These are phyloP conservation scores for Chytriomyces sp. DNA, from an alignment of 192 early-diverging fungal genomes.

Conservation along the genomic window DNA sequence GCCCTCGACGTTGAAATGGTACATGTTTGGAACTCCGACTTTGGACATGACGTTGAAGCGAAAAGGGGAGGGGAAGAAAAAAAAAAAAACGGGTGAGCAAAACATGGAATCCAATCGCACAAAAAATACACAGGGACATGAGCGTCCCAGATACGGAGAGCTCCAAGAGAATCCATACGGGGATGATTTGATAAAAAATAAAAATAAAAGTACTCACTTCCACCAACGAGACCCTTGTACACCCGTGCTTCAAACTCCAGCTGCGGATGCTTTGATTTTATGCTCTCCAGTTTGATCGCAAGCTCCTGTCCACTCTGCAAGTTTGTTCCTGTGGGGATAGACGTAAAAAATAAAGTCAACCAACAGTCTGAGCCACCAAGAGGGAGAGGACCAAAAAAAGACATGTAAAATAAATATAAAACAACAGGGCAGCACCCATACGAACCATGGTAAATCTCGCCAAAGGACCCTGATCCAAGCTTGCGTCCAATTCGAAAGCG, in stretches of 20 bases:
- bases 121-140: too few species aligned
- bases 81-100: background rate
- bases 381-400: slow-evolving; percentile 53
- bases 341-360: too few species aligned
- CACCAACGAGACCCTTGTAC: slow-evolving; percentile 93
- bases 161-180: too few species aligned
- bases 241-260: slow-evolving; percentile 97
- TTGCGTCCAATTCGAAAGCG: slow-evolving; percentile 94
- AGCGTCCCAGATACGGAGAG: too few species aligned
- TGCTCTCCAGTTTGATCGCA: slow-evolving; percentile 96
- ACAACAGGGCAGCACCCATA: too few species aligned
- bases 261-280: slow-evolving; percentile 94
- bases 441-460: slow-evolving; percentile 94
- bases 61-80: background rate
- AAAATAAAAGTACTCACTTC: slow-evolving; percentile 46
- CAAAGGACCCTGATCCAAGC: slow-evolving; percentile 97
- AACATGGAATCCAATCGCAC: too few species aligned
- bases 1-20: slow-evolving; percentile 81
- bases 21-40: slow-evolving; percentile 83
- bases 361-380: slow-evolving; percentile 58
- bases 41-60: background rate
- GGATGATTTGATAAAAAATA: too few species aligned
- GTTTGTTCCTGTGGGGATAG: slow-evolving; percentile 53
- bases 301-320: slow-evolving; percentile 91
- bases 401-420: too few species aligned